Evolutionary conservation across 176 grass and related monocot species (phyloP), one percentile per base, ranked within the genome.

Genomic region (Aegilops bicornis): DNA sequence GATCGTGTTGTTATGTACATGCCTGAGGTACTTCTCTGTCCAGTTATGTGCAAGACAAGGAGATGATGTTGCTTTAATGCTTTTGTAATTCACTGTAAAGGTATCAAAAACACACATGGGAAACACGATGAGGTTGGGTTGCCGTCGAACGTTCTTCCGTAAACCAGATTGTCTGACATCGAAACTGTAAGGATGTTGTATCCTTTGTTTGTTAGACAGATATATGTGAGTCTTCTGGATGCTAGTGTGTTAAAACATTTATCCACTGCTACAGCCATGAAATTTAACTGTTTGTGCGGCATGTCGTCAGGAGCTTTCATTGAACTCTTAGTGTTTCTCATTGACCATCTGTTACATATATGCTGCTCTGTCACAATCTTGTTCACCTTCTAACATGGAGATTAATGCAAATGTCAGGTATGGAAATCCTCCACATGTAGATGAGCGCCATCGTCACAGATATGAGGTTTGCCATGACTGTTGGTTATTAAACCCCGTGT

Each of bases 21-120:
- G 93, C 97, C 97, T 72, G 97, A 98, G 97, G 97, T 94, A 94
- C 29, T 65, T 88, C 3, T 47, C 87, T 79, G 30, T 56, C 29
- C 50, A 42, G 6, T 77, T 88, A 85, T 39, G 4, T 71, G 15
- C 40, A 81, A 77, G n/a, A 35, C 56, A 81, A 40, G 17, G 76
- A 30, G n/a, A 61, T 7, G 17, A 64, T 30, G 79, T 74, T 40
- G 45, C n/a, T 81, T 36, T 86, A 45, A 81, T 54, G 0, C 22
- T 54, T 84, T 85, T 6, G 58, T 16, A 83, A 83, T 64, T 37
- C 22, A 47, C 59, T 83, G 2, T 87, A 32, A 60, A 96, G 97
- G 94, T 95, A 88, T 98, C 97, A 85, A 98, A 91, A 86, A 94
- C 97, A 16, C 94, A 98, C 80, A 96, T 96, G 97, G 97, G 97